phyloP scores from a whole-genome alignment of 2,329 filamentous ascomycete genomes.

The Trichoderma oligosporum region DNA sequence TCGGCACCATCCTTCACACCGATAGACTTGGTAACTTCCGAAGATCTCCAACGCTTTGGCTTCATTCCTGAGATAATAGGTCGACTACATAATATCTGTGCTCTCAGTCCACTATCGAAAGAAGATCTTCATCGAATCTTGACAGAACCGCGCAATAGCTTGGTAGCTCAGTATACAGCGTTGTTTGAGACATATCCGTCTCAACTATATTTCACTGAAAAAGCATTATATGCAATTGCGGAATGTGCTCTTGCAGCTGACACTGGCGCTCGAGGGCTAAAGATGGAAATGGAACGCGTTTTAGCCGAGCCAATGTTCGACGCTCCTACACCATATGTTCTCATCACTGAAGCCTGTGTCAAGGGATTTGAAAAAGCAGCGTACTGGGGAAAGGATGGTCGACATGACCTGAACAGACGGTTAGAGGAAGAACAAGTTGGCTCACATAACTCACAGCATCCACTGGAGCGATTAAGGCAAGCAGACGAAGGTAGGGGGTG shows the following conservation, averaged over 20 bases:
- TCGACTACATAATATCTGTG: conserved; percentile 86
- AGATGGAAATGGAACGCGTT: conserved; percentile 77
- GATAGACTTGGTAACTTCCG: conserved; percentile 69
- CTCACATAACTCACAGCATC: conserved; percentile 21
- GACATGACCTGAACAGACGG: conserved; percentile 64
- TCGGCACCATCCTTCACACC: conserved; percentile 46
- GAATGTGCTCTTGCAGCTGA: conserved; percentile 55
- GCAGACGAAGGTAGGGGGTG: conserved; percentile 48
- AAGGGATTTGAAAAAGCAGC: conserved; percentile 55
- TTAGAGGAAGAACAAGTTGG: conserved; percentile 59
- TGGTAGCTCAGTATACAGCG: conserved; percentile 83
- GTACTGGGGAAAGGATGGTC: conserved; percentile 67
- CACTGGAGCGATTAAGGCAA: conserved; percentile 44
- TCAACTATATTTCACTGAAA: conserved; percentile 76
- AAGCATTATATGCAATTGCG: conserved; percentile 77
- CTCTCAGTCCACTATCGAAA: conserved; percentile 69
- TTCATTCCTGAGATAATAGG: conserved; percentile 95
- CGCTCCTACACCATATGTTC: conserved; percentile 69
- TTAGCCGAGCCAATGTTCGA: conserved; percentile 79
- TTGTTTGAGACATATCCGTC: conserved; percentile 79
- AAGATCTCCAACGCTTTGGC: conserved; percentile 77
- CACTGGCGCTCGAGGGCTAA: conserved; percentile 75
- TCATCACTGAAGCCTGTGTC: conserved; percentile 68
- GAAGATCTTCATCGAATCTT: conserved; percentile 76
- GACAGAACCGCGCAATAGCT: conserved; percentile 84